A percentile compares a stretch with the other conserved stretches of the same genome.
These are phyloP conservation scores for Biscogniauxia sp. DNA, from an alignment of 2,329 filamentous ascomycete species.

Conservation along the genomic window DNA sequence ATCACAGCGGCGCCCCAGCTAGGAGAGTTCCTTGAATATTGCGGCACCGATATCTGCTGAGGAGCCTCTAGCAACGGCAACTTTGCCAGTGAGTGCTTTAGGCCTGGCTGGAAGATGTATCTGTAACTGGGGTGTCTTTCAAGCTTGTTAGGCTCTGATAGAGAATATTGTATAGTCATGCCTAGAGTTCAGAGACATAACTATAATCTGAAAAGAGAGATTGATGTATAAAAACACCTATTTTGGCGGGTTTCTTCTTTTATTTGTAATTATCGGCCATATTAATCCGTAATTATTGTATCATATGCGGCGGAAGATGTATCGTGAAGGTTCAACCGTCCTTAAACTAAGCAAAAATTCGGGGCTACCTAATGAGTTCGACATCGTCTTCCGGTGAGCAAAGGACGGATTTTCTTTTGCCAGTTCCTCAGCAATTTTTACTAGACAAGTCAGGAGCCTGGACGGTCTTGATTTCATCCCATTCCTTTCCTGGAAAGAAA, in stretches of 20 bases:
- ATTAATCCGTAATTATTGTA: background rate
- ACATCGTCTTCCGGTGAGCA: background rate
- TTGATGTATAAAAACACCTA: no score
- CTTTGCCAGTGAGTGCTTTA: slow-evolving; percentile 34
- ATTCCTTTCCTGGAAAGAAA: background rate
- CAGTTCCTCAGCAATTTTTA: background rate
- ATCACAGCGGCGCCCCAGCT: slow-evolving; percentile 45
- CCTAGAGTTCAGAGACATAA: no score
- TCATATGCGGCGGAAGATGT: background rate
- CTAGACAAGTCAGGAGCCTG: background rate
- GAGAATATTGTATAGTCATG: no score
- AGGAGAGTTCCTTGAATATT: slow-evolving; percentile 43
- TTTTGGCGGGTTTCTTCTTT: no score
- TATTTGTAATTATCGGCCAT: no score
- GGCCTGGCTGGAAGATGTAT: background rate
- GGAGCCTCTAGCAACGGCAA: slow-evolving; percentile 49
- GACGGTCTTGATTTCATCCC: background rate
- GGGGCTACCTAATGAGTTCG: background rate
- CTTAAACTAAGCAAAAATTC: background rate
- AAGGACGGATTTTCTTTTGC: background rate
- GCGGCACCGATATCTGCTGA: slow-evolving; percentile 44
- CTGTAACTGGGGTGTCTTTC: background rate
- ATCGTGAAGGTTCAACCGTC: background rate
- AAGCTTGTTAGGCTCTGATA: background rate
- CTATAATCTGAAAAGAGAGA: no score